Base-by-base conservation (phyloP, 1,284 basidiomycete species). In the Cryptococcus amylolentus region DNA sequence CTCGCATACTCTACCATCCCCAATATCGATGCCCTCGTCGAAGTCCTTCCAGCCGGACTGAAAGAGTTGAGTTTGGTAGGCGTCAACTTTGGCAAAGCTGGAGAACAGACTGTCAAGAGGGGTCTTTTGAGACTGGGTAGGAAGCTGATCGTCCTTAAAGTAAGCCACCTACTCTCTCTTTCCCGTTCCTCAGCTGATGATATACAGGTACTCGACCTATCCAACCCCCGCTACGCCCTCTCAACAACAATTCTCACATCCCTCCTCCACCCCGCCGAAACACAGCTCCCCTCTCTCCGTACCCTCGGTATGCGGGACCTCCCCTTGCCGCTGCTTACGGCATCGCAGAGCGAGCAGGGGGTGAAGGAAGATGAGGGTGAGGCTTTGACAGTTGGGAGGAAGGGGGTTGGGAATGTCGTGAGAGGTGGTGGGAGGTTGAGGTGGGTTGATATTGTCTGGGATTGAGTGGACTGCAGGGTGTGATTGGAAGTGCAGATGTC, bases 111-210 rank as follows among this genome's bases (percentile, higher is more conserved):
- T 3, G 62, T 67, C 58, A 43, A 48, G 16, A 49, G 61, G 12
- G 68, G 63, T 0, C 45, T 71, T 18, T 57, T 45, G 0, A 41
- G 47, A 2, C 41, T 72, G 5, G 69, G 57, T 0, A 54, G 66
- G 44, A 69, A 61, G 56, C 50, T 73, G 39, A 64, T 70, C 10
- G 68, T 73, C 4, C 51, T 73, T 7, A 58, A 56, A 52, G 71
- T 73, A 50, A 48, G 68, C 49, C 8, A 0, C 48, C 7, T 9
- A 13, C 43, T 23, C 38, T 31, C 18, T 45, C 2, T 12, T 23
- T 16, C 8, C 23, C 18, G 14, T 8, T 4, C 0, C 20, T 44
- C 28, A 48, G 49, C 26, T 51, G 10, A 28, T 41, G 9, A 38
- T 13, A 9, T 12, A 7, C 16, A 71, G 71, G 63, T 61, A 13